These are phyloP conservation scores for Daldinia sp. DNA, from an alignment of 2,329 filamentous ascomycete species.

Conservation along the genomic window DNA sequence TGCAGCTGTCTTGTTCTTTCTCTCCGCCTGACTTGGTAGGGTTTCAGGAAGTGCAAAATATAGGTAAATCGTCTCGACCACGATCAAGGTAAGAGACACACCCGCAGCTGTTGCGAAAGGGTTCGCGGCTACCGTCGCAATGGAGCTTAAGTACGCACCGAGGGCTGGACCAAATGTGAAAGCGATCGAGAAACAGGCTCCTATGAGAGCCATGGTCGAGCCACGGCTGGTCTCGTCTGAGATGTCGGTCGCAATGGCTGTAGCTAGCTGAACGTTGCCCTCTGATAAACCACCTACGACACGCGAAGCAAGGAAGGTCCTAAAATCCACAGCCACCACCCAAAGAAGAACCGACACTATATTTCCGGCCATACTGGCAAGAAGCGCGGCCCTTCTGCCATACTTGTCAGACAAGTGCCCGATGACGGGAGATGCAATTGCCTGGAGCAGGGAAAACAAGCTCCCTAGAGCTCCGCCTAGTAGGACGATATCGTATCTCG, in stretches of 20 bases:
- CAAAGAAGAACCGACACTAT: conserved; percentile 92
- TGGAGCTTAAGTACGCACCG: conserved; percentile 82
- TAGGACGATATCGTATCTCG: conserved; percentile 95
- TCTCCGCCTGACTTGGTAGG: conserved; percentile 65
- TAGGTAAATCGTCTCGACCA: conserved; percentile 87
- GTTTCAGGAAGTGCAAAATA: conserved; percentile 90
- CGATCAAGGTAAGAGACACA: conserved; percentile 84
- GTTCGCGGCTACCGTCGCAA: conserved; percentile 82
- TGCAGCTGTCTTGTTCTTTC: conserved; percentile 39
- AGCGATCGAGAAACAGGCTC: conserved; percentile 94
- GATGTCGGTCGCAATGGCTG: conserved; percentile 95
- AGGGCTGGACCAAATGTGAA: conserved; percentile 96
- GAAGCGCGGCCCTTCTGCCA: conserved; percentile 84
- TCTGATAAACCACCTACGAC: conserved; percentile 93
- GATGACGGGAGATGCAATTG: conserved; percentile 90
- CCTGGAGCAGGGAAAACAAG: conserved; percentile 89
- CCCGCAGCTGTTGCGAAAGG: conserved; percentile 93
- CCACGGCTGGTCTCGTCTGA: conserved; percentile 85
- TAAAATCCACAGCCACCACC: conserved; percentile 92
- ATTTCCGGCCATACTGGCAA: conserved; percentile 93
- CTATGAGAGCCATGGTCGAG: conserved; percentile 94
- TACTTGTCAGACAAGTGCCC: conserved; percentile 87
- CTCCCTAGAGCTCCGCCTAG: conserved; percentile 93
- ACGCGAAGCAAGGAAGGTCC: conserved; percentile 92
- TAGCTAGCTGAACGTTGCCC: conserved; percentile 95